phyloP scores from a whole-genome alignment of 352 stramenopile species.

The Pythium grandisporangium region DNA sequence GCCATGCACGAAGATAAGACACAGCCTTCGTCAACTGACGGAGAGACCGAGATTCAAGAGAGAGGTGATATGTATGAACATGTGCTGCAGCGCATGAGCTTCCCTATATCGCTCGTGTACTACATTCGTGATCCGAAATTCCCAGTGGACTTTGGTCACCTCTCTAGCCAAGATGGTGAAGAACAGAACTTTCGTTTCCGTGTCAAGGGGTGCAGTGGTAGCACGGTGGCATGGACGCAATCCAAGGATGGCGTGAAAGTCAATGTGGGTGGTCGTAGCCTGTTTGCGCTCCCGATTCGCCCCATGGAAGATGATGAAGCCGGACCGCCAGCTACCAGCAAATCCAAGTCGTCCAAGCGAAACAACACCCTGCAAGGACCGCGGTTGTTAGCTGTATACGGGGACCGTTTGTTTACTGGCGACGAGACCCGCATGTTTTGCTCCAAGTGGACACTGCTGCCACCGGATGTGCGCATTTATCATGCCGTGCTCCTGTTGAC shows the following conservation, averaged over 20 bases:
- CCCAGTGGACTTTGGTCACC: slow-evolving; percentile 54
- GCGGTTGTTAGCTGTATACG: slow-evolving; percentile 49
- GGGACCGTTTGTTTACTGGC: slow-evolving; percentile 64
- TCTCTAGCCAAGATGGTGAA: slow-evolving; percentile 11
- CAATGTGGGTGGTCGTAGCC: slow-evolving; percentile 40
- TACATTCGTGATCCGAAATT: slow-evolving; percentile 72
- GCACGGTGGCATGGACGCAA: slow-evolving; percentile 41
- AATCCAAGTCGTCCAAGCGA: too few species aligned
- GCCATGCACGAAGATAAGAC: background rate
- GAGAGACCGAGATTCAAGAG: slow-evolving; percentile 1
- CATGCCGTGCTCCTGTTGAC: slow-evolving; percentile 34
- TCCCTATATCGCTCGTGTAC: slow-evolving; percentile 62
- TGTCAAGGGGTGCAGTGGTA: slow-evolving; percentile 31
- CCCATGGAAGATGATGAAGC: background rate
- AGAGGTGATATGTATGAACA: slow-evolving; percentile 1
- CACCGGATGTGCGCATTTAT: slow-evolving; percentile 41
- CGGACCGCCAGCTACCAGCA: too few species aligned
- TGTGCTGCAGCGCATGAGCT: slow-evolving; percentile 39
- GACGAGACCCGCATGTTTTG: slow-evolving; percentile 73
- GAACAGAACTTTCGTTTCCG: slow-evolving; percentile 40
- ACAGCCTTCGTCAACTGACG: background rate
- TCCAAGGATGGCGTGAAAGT: slow-evolving; percentile 53
- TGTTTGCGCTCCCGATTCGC: slow-evolving; percentile 63
- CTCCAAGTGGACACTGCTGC: slow-evolving; percentile 69
- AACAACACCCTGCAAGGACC: slow-evolving; percentile 10